Evolutionary conservation across 2,329 filamentous ascomycete species (phyloP), one percentile per base, ranked within the genome.

Genomic region (Chalaropsis thielavioides): DNA sequence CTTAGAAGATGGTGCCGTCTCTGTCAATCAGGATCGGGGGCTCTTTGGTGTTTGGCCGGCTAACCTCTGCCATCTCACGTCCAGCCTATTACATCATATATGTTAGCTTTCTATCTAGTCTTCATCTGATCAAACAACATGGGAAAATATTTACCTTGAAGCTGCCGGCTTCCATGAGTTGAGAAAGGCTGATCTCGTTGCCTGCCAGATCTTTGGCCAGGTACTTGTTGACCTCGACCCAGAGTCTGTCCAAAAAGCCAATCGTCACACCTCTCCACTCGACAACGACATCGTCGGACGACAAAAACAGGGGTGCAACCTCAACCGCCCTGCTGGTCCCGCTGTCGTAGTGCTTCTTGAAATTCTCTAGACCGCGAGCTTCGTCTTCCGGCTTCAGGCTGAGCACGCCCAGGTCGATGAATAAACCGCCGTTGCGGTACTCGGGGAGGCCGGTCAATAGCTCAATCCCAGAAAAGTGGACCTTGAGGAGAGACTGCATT

Each of bases 11-110:
- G 27, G 94, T 97, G 68, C 94, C 94, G 74, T 99, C 94, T 69
- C 90, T 96, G 70, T 95, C 83, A 71, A 97, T 96, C 77, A 96
- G 86, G 72, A 99, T 97, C 3, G 94, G 94, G 40, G 92, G 90
- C 74, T 95, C 90, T 77, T 94, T 96, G 63, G 94, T 97, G 72
- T 96, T 97, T 24, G 94, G 94, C 70, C 94, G 83, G 70, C 90
- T 92, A 69, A 96, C 90, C 77, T 96, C 92, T 68, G 94, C 94
- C 73, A 97, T 88, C 77, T 97, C 94, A 72, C 94, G 86, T 67
- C 94, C 94, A 71, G 92, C 92, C 92, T 83, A 66, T 64, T 54
- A 19, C n/a, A 15, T n/a, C 15, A n/a, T 8, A 38, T 24, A 19
- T 58, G 46, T 51, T 51, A 51, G 46, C 22, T 27, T 3, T 51